Evolutionary conservation across 176 grass and related monocot species (phyloP), one percentile per base, ranked within the genome.

Genomic region (Alopecurus myosuroides): DNA sequence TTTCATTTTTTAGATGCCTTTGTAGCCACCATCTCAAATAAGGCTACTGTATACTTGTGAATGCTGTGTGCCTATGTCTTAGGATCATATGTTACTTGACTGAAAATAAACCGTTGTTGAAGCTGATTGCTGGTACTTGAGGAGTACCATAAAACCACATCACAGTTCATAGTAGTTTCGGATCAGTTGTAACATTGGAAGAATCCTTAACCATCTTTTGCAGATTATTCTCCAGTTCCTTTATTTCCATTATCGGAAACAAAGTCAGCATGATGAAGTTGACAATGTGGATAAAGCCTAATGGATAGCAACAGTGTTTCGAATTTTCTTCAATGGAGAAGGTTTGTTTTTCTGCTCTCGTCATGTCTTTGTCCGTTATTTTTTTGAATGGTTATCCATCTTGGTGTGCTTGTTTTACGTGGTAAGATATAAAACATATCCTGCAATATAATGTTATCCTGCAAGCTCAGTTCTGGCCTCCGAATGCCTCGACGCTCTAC

Each of bases 151-250:
- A 63, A 69, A 70, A 37, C 57, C 22, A 18, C 31, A 20, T 50
- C 15, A 66, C 23, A 66, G 20, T 67, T 19, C 26, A 66, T 53
- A 28, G 25, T 60, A 74, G 69, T 48, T 74, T 61, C 45, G 18
- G 17, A 44, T 45, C 25, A 83, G 50, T 45, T 85, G 19, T 74
- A 40, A 26, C 33, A n/a, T 44, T 29, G 17, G 75, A 58, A 72
- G 26, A 30, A 50, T 11, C 58, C 76, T 94, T 92, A 88, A 89
- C 76, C 42, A 76, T 85, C 19, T 66, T 76, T 7, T 20, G 53
- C 29, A 89, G 92, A 92, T 92, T 76, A 84, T 92, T 75, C 55
- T 89, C 79, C 92, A 92, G 68, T 90, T 88, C 53, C 50, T 92
- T 77, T 94, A 94, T 85, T 94, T 88, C 53, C 33, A 89, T 82